Base-by-base conservation (phyloP, 2,329 filamentous ascomycete species). In the Paraphaeosphaeria minitans region DNA sequence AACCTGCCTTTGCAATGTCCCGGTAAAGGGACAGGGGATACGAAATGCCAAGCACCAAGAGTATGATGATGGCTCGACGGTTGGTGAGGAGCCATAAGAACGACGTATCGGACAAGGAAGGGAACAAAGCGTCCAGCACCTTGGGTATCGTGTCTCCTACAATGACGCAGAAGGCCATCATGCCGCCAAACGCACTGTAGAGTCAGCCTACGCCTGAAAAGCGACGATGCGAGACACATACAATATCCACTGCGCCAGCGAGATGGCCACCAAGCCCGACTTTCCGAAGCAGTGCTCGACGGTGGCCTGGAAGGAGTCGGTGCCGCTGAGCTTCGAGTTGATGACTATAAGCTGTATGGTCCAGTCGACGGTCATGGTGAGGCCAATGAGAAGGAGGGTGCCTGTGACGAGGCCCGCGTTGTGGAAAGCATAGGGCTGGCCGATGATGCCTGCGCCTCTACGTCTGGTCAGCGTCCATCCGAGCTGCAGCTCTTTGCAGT, bases 121-220 rank as follows among this genome's bases (percentile, higher is more conserved):
- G 93, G 81, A 94, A 97, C 5, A 97, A 77, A 4, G 93, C 92
- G 49, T 83, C 80, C 70, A 98, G 77, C 49, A 99, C 95, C 75
- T 93, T 92, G 3, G 95, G 95, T 72, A 99, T 97, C 0, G 92
- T 93, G 76, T 99, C 95, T 59, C 95, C 95, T 10, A 99, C 91
- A 71, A 99, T 97, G 70, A 99, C 93, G 66, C 93, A 95, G 77
- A 98, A 99, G 14, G 95, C 95, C 56, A 99, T 87, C 95, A 99
- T 99, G 64, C 95, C 95, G 57, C 95, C 95, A 81, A 98, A 99
- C 2, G 95, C 95, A 83, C 81, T 83, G 61, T 41, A 14, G 37
- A 19, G 65, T 76, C 61, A 76, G 68, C 54, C 59, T 58, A 33
- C 29, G 4, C 29, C n/a, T 37, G 9, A 9, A 8, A 2, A n/a